Evolutionary conservation across 192 early-diverging fungal species (phyloP), one percentile per base, ranked within the genome.

Genomic region (Entrophospora sp.): DNA sequence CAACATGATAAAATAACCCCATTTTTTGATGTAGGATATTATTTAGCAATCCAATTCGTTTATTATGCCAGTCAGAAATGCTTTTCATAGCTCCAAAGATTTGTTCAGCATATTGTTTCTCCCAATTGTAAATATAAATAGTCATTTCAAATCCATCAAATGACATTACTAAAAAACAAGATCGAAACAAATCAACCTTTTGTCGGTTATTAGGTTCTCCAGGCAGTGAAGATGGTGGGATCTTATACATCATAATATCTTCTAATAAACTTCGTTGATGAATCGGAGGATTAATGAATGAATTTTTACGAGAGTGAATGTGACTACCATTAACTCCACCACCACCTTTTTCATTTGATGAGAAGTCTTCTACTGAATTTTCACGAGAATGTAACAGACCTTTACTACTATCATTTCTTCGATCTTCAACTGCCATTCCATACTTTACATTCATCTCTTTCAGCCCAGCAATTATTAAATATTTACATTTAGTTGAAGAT

Each of bases 21-120:
- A 84, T 82, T 45, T 84, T 84, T 64, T 84, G 83, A 46, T 80
- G 69, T 7, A 84, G 36, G 25, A 84, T 79, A 40, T 77, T 84
- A 55, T 79, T 72, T 1, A 84, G 64, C 0, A 78, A 45, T 38
- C 67, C 61, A 51, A 74, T 76, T 27, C 83, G 77, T 35, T 78
- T 62, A 57, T 77, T 74, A 57, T 84, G 78, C 59, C 76, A 74
- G 25, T 69, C 66, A 14, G 79, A 69, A 8, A 74, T 71, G 25
- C 66, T 73, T 55, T 73, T 68, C 9, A 79, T 61, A 0, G 66
- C 64, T 8, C 60, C 56, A 38, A 80, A 81, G 34, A 84, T 66
- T 43, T 80, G 77, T 0, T 81, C 80, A 4, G 70, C 61, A 37
- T 76, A 74, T 1, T 57, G 40, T 28, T 81, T 76, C 0, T 74